Evolutionary conservation across 768 basidiomycete genomes (phyloP).

Genomic region (Pleurotus cornucopiae): DNA sequence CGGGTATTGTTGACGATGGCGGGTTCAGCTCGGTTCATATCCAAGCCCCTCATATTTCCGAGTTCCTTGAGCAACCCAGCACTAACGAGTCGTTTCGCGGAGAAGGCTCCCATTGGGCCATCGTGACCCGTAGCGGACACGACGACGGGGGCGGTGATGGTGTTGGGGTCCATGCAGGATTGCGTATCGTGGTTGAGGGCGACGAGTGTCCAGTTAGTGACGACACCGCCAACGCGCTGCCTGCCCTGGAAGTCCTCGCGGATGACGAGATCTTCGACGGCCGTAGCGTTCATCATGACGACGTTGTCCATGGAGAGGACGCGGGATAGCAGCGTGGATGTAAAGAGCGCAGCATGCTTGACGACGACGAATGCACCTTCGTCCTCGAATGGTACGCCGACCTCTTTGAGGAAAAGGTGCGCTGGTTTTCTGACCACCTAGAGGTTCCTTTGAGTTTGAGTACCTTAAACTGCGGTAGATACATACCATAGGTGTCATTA

Average conservation of each 20-base stretch:
- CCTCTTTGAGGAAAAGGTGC: slow-evolving; percentile 62
- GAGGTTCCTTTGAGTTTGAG: background rate
- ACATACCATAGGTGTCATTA: slow-evolving; percentile 74
- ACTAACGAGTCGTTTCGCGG: slow-evolving; percentile 74
- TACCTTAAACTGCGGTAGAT: background rate
- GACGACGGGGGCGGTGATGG: slow-evolving; percentile 75
- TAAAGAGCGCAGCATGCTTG: slow-evolving; percentile 80
- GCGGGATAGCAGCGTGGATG: slow-evolving; percentile 67
- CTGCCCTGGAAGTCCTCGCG: slow-evolving; percentile 51
- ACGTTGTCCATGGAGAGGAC: slow-evolving; percentile 71
- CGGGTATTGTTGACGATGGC: slow-evolving; percentile 76
- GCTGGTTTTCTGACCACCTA: slow-evolving; percentile 79
- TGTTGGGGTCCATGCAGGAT: slow-evolving; percentile 76
- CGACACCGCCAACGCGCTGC: slow-evolving; percentile 48
- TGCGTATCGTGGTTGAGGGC: slow-evolving; percentile 69
- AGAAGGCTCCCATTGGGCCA: slow-evolving; percentile 79
- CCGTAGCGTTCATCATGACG: slow-evolving; percentile 73
- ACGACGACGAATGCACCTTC: slow-evolving; percentile 77
- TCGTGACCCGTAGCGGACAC: slow-evolving; percentile 75
- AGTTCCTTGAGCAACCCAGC: slow-evolving; percentile 70
- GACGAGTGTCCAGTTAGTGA: slow-evolving; percentile 51
- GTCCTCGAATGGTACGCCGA: slow-evolving; percentile 74
- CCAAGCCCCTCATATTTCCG: slow-evolving; percentile 76
- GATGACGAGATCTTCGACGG: slow-evolving; percentile 78
- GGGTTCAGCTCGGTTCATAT: slow-evolving; percentile 81